These are phyloP conservation scores for Calophaca sinica DNA, from an alignment of 306 rosid species.

Conservation along the genomic window DNA sequence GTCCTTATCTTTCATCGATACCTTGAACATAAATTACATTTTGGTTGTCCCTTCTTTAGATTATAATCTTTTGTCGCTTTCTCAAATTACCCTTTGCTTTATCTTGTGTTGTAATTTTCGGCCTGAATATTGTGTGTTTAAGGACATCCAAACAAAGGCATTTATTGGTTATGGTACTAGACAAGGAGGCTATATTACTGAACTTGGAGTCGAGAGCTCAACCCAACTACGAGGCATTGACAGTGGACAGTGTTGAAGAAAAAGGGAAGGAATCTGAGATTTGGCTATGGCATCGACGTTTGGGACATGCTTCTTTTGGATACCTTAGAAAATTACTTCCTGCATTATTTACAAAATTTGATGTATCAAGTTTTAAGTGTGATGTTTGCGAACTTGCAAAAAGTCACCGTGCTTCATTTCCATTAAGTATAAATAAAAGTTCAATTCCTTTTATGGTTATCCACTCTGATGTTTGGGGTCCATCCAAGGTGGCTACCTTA, in stretches of 20 bases:
- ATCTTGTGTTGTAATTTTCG: conserved; percentile 13
- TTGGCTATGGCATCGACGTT: neutral
- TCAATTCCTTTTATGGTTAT: conserved; percentile 1
- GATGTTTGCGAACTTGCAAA: conserved; percentile 8
- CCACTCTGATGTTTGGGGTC: conserved; percentile 8
- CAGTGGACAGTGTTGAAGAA: neutral
- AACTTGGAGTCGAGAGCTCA: neutral
- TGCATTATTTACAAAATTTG: neutral
- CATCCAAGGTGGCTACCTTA: neutral
- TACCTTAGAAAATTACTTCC: no score
- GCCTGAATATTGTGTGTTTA: conserved; percentile 21
- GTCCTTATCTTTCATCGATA: neutral
- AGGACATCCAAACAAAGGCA: conserved; percentile 9
- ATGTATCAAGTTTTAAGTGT: neutral
- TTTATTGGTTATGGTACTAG: conserved; percentile 18
- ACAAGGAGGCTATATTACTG: neutral
- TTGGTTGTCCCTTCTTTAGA: conserved; percentile 11
- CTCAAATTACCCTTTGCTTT: conserved; percentile 19
- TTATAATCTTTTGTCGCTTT: neutral
- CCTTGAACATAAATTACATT: neutral
- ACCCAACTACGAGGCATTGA: neutral
- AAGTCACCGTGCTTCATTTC: neutral
- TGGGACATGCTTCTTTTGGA: no score
- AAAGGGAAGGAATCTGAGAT: neutral
- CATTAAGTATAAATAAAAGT: neutral